A percentile compares a stretch with the other conserved stretches of the same genome.
Evolutionary conservation across 208 protist species (phyloP).

Genomic region (Tritrichomonas foetus): DNA sequence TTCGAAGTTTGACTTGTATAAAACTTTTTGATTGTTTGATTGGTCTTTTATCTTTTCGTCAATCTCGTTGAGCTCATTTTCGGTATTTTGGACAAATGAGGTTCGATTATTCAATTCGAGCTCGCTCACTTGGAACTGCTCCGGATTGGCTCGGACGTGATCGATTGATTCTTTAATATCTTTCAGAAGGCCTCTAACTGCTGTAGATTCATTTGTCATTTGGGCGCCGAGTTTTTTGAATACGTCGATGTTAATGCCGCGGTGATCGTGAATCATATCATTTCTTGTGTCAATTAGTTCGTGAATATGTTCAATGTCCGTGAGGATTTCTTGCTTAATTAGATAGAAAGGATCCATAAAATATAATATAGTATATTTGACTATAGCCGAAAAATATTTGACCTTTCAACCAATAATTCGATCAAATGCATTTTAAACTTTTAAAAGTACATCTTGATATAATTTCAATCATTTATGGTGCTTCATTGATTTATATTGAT

Average conservation of each 20-base stretch:
- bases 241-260: background rate
- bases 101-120: background rate
- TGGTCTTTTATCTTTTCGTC: background rate
- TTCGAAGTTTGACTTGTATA: background rate
- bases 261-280: constrained; percentile 1
- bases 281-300: background rate
- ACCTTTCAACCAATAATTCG: no score
- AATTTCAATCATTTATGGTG: no score
- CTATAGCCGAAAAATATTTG: no score
- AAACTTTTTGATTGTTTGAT: background rate
- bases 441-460: no score
- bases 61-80: background rate
- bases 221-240: background rate
- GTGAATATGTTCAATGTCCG: background rate
- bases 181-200: background rate
- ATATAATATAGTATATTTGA: no score
- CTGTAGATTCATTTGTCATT: background rate
- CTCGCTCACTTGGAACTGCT: background rate
- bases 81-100: background rate
- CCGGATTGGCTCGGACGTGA: background rate
- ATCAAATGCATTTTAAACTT: no score
- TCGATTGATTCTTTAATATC: constrained; percentile 4
- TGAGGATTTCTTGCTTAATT: background rate
- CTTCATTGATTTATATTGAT: no score
- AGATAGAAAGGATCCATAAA: constrained; percentile 5